phyloP scores from a whole-genome alignment of 2,329 filamentous ascomycete species.

The Alternaria sp. region DNA sequence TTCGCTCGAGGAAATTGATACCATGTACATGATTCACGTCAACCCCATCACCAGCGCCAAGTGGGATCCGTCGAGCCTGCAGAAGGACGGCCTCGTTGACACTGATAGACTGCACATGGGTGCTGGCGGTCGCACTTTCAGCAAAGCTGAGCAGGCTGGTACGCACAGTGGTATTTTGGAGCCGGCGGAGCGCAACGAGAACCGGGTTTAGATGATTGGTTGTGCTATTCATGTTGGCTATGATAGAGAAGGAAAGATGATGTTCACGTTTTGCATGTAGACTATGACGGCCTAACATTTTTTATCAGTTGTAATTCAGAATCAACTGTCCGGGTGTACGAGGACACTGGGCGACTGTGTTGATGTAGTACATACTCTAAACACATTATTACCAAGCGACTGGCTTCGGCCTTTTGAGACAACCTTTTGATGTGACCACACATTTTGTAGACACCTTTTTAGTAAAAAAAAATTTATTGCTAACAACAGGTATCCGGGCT shows the following conservation, averaged over 20 bases:
- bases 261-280: not conserved
- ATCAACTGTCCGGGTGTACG: not conserved
- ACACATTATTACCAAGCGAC: constrained; percentile 4
- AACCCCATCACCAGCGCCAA: constrained; percentile 69
- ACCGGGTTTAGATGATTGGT: constrained; percentile 27
- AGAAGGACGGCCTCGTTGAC: constrained; percentile 46
- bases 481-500: no score
- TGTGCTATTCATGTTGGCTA: not conserved
- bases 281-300: constrained; percentile 2
- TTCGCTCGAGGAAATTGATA: constrained; percentile 79
- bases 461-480: no score
- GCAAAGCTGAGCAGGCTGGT: constrained; percentile 45
- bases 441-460: no score
- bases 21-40: constrained; percentile 71
- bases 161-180: constrained; percentile 31
- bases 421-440: no score
- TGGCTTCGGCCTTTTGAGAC: no score
- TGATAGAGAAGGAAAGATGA: not conserved
- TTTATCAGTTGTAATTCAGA: constrained; percentile 8
- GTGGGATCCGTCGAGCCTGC: constrained; percentile 55
- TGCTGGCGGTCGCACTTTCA: constrained; percentile 45
- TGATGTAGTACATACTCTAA: not conserved
- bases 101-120: constrained; percentile 45
- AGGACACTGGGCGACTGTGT: not conserved
- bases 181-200: constrained; percentile 37